A percentile compares a stretch with the other conserved stretches of the same genome.
These are phyloP conservation scores for Scheffersomyces segobiensis DNA, from an alignment of 1,139 yeast species.

Conservation along the genomic window DNA sequence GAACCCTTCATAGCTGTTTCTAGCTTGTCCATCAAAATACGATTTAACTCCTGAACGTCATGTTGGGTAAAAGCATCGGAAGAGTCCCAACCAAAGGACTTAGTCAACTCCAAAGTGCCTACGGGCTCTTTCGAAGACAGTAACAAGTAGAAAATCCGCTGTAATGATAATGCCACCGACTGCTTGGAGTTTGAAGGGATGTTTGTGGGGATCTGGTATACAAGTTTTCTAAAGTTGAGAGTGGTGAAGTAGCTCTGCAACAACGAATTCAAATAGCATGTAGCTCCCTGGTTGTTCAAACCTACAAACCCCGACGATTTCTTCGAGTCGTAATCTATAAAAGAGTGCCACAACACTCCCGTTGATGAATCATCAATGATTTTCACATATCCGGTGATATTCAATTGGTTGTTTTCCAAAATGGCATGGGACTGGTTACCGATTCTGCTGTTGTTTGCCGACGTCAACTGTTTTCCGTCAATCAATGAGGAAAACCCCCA, in stretches of 20 bases:
- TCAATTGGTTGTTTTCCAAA: slow-evolving; percentile 57
- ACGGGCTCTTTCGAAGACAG: slow-evolving; percentile 74
- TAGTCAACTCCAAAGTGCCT: slow-evolving; percentile 83
- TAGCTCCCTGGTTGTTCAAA: slow-evolving; percentile 94
- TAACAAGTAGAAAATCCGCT: slow-evolving; percentile 79
- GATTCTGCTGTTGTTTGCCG: slow-evolving; percentile 16
- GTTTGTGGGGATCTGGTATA: slow-evolving; percentile 80
- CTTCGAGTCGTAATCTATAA: slow-evolving; percentile 83
- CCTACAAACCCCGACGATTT: slow-evolving; percentile 89
- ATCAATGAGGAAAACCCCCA: slow-evolving; percentile 93
- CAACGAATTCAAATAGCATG: slow-evolving; percentile 91
- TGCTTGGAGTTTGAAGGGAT: slow-evolving; percentile 5
- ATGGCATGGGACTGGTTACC: slow-evolving; percentile 32
- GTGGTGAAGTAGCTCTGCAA: slow-evolving; percentile 91
- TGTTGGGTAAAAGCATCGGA: slow-evolving; percentile 97
- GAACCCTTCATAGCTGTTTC: slow-evolving; percentile 94
- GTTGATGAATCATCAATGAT: slow-evolving; percentile 84
- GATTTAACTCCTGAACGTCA: slow-evolving; percentile 94
- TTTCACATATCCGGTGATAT: slow-evolving; percentile 75
- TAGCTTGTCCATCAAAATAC: slow-evolving; percentile 91
- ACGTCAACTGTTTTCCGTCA: slow-evolving; percentile 53
- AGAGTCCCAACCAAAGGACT: slow-evolving; percentile 96
- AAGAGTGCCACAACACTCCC: slow-evolving; percentile 91
- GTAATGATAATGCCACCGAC: slow-evolving; percentile 81
- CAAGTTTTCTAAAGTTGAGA: slow-evolving; percentile 76